Evolutionary conservation across 345 rosid genomes (phyloP).

Genomic region (Aquilaria sinensis): DNA sequence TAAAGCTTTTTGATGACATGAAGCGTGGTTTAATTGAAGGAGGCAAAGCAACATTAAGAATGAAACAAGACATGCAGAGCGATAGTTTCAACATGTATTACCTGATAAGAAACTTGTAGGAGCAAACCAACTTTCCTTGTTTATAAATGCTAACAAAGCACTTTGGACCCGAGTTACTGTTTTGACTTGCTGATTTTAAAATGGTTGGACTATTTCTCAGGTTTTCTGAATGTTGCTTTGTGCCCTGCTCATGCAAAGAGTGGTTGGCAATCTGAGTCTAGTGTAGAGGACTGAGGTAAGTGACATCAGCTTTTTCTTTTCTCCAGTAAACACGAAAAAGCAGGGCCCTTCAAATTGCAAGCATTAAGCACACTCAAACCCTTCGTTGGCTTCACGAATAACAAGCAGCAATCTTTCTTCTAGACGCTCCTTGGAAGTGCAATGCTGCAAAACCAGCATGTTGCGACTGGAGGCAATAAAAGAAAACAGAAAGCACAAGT

Average conservation of each 20-base stretch:
- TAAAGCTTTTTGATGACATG: conserved; percentile 91
- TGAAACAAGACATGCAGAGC: conserved; percentile 99
- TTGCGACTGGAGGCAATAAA: conserved; percentile 59
- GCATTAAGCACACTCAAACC: conserved; percentile 79
- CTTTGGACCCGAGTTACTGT: too few species aligned
- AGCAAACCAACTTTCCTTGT: too few species aligned
- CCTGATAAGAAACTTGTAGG: conserved; percentile 29
- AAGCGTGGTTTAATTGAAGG: conserved; percentile 74
- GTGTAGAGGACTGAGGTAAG: too few species aligned
- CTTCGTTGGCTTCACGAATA: conserved; percentile 92
- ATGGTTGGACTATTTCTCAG: too few species aligned
- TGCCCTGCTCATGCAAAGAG: too few species aligned
- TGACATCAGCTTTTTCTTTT: neutral
- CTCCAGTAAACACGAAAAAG: conserved; percentile 23
- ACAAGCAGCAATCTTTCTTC: conserved; percentile 91
- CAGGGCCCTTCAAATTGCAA: conserved; percentile 10
- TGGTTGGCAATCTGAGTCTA: too few species aligned
- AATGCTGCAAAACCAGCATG: conserved; percentile 91
- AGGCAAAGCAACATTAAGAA: conserved; percentile 91
- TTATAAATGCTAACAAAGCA: too few species aligned
- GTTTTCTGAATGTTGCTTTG: too few species aligned
- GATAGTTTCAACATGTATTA: conserved; percentile 93
- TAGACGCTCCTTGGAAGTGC: conserved; percentile 81
- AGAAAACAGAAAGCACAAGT: neutral
- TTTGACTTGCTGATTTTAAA: too few species aligned